A percentile compares a stretch with the other conserved stretches of the same genome.
These are phyloP conservation scores for Candida buenavistaensis DNA, from an alignment of 1,139 yeast species.

Conservation along the genomic window DNA sequence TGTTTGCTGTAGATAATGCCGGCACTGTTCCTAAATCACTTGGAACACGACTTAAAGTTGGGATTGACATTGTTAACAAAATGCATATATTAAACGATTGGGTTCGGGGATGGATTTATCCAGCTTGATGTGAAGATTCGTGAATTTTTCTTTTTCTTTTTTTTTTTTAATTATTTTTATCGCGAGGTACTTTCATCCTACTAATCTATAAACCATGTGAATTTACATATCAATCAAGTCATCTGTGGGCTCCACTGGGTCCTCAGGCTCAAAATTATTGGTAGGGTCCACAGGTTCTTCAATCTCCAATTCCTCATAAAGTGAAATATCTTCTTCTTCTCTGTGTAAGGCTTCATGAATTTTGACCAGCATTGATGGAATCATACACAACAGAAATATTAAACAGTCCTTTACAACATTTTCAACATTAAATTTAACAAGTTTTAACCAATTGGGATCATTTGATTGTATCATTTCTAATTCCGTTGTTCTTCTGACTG, in stretches of 20 bases:
- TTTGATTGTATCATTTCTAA: constrained; percentile 21
- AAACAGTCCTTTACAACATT: constrained; percentile 23
- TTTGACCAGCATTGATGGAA: constrained; percentile 20
- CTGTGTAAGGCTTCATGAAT: constrained; percentile 17
- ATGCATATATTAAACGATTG: too few relatives aligned
- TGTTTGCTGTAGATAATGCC: background rate
- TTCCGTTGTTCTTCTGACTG: constrained; percentile 25
- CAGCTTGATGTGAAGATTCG: too few relatives aligned
- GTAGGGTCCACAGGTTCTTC: constrained; percentile 9
- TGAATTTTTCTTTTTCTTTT: too few relatives aligned
- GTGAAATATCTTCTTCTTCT: background rate
- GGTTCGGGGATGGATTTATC: too few relatives aligned
- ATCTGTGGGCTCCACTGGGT: too few relatives aligned
- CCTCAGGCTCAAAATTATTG: too few relatives aligned
- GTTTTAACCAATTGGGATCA: constrained; percentile 12
- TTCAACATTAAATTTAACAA: constrained; percentile 13
- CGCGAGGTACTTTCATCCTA: too few relatives aligned
- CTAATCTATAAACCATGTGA: too few relatives aligned
- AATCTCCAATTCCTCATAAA: constrained; percentile 9
- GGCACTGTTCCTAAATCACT: background rate
- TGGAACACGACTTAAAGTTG: constrained; percentile 14
- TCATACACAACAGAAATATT: constrained; percentile 20
- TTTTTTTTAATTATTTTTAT: too few relatives aligned
- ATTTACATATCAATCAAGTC: too few relatives aligned
- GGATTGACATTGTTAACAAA: constrained; percentile 21